These are phyloP conservation scores for Colletotrichum phormii DNA, from an alignment of 2,329 filamentous ascomycete genomes.

Conservation along the genomic window DNA sequence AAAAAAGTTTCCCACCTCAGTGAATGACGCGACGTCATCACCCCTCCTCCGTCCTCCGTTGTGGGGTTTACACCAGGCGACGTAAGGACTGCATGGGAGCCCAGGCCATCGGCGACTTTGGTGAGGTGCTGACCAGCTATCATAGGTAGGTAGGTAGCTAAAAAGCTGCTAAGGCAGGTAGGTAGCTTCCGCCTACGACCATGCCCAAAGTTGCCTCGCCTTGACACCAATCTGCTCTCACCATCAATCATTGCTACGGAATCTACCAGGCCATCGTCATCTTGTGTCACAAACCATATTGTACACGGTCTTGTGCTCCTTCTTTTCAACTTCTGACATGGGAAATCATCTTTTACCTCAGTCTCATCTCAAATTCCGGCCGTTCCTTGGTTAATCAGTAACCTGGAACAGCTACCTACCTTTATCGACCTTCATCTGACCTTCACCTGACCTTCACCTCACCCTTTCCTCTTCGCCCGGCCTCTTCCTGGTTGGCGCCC, in stretches of 20 bases:
- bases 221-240: background rate
- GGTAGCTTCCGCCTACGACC: background rate
- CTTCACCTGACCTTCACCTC: background rate
- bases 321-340: background rate
- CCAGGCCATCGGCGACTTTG: conserved; percentile 2
- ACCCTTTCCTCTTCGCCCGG: conserved; percentile 1
- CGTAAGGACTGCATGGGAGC: conserved; percentile 33
- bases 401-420: background rate
- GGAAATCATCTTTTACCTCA: conserved; percentile 7
- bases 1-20: background rate
- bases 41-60: conserved; percentile 22
- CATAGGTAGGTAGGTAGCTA: background rate
- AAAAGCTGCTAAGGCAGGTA: too few species aligned
- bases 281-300: background rate
- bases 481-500: background rate
- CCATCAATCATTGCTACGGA: conserved; percentile 24
- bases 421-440: conserved; percentile 7
- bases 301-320: background rate
- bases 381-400: conserved; percentile 20
- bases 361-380: conserved; percentile 20
- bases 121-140: background rate
- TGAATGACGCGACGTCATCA: conserved; percentile 31
- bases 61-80: conserved; percentile 31
- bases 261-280: conserved; percentile 14
- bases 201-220: background rate